Evolutionary conservation across 2,329 filamentous ascomycete species (phyloP).

Genomic region (Fusarium staphyleae): DNA sequence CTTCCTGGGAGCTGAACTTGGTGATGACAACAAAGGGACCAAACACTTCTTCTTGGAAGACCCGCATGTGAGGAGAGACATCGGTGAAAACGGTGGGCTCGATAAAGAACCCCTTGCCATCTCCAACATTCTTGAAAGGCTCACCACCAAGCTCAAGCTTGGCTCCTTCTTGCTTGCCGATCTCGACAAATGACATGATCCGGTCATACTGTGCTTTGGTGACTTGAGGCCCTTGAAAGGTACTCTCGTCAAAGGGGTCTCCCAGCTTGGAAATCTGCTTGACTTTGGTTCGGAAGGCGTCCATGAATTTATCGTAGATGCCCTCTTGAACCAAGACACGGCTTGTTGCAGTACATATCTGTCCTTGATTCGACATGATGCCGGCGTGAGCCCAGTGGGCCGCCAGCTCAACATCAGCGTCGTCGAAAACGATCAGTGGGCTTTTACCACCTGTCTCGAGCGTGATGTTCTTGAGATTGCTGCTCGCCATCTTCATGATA

Average conservation of each 20-base stretch:
- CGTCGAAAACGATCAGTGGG: constrained; percentile 68
- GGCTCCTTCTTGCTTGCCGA: constrained; percentile 74
- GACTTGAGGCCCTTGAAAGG: constrained; percentile 78
- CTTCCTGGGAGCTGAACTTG: constrained; percentile 52
- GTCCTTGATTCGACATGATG: constrained; percentile 68
- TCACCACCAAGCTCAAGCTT: constrained; percentile 68
- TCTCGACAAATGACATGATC: constrained; percentile 73
- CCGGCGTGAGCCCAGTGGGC: constrained; percentile 64
- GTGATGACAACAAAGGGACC: constrained; percentile 54
- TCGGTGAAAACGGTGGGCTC: constrained; percentile 55
- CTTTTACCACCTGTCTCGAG: constrained; percentile 73
- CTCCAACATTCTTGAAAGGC: constrained; percentile 40
- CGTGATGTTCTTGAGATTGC: constrained; percentile 70
- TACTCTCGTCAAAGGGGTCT: constrained; percentile 72
- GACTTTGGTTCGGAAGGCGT: constrained; percentile 15
- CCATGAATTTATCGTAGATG: constrained; percentile 68
- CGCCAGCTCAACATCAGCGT: constrained; percentile 71
- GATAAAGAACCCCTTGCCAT: constrained; percentile 55
- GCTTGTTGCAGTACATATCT: constrained; percentile 71
- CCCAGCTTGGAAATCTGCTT: constrained; percentile 66
- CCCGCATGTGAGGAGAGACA: constrained; percentile 51
- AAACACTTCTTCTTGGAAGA: constrained; percentile 57
- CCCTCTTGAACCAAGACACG: constrained; percentile 69
- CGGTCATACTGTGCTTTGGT: constrained; percentile 74
- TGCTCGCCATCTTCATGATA: constrained; percentile 78